A percentile compares a stretch with the other conserved stretches of the same genome.
These are phyloP conservation scores for Quercus gilva DNA, from an alignment of 306 rosid genomes.

Conservation along the genomic window DNA sequence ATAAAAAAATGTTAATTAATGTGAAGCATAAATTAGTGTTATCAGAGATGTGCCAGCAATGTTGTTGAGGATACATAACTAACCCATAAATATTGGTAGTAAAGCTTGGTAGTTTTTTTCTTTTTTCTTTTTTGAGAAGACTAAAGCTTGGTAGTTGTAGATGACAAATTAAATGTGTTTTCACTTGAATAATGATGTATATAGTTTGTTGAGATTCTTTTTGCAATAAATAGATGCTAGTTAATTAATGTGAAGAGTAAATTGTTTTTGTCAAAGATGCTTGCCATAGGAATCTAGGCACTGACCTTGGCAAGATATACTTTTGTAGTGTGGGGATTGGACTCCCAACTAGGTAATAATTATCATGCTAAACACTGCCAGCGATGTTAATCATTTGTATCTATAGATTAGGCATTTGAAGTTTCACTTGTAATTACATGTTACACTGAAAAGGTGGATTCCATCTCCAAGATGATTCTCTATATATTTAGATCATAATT, in stretches of 20 bases:
- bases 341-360: neutral
- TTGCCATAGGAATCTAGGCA: too few species aligned
- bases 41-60: neutral
- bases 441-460: neutral
- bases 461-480: neutral
- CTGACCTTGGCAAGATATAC: neutral
- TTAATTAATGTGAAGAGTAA: neutral
- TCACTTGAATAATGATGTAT: too few species aligned
- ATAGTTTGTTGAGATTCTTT: too few species aligned
- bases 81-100: too few species aligned
- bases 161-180: too few species aligned
- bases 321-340: neutral
- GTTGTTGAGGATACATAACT: too few species aligned
- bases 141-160: too few species aligned
- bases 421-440: neutral
- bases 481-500: too few species aligned
- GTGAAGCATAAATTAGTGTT: neutral
- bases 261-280: neutral
- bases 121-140: too few species aligned
- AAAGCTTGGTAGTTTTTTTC: too few species aligned
- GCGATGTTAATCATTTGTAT: neutral
- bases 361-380: neutral
- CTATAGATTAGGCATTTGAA: neutral
- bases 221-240: too few species aligned
- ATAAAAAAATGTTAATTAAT: neutral